phyloP scores from a whole-genome alignment of 805 yeast genomes.

The Saccharomyces kudriavzevii region DNA sequence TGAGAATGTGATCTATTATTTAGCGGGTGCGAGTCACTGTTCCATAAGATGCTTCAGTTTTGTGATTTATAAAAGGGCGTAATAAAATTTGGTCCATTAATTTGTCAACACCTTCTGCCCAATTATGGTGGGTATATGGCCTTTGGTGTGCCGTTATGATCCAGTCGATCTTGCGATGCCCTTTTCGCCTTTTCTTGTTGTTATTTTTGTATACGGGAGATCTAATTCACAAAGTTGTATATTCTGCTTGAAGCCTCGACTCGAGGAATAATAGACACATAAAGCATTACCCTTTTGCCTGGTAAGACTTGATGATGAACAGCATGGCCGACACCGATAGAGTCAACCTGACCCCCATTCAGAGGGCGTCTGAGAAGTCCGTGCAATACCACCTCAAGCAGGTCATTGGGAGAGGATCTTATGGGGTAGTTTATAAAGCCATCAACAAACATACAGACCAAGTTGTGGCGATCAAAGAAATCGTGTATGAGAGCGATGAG shows the following conservation, averaged over 20 bases:
- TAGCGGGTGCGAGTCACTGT: background rate
- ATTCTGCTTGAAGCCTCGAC: background rate
- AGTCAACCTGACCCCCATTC: slow-evolving; percentile 19
- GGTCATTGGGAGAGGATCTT: slow-evolving; percentile 83
- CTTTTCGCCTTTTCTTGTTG: background rate
- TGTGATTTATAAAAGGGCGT: background rate
- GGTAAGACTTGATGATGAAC: background rate
- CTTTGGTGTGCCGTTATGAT: background rate
- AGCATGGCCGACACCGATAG: slow-evolving; percentile 7
- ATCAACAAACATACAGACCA: slow-evolving; percentile 56
- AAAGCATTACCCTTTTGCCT: background rate
- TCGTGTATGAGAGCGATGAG: slow-evolving; percentile 63
- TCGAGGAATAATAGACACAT: background rate
- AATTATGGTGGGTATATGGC: background rate
- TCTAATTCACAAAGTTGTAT: background rate
- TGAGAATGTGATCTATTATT: background rate
- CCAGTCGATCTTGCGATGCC: background rate
- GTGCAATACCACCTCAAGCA: slow-evolving; percentile 45
- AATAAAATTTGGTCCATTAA: background rate
- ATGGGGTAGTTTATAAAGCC: slow-evolving; percentile 78
- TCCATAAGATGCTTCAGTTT: background rate
- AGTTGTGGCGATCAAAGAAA: slow-evolving; percentile 73
- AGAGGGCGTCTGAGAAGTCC: slow-evolving; percentile 1
- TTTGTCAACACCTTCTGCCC: background rate
- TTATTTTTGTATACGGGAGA: background rate